A percentile compares a stretch with the other conserved stretches of the same genome.
Evolutionary conservation across 1,284 basidiomycete species (phyloP).

Genomic region (Cutaneotrichosporon cavernicola): DNA sequence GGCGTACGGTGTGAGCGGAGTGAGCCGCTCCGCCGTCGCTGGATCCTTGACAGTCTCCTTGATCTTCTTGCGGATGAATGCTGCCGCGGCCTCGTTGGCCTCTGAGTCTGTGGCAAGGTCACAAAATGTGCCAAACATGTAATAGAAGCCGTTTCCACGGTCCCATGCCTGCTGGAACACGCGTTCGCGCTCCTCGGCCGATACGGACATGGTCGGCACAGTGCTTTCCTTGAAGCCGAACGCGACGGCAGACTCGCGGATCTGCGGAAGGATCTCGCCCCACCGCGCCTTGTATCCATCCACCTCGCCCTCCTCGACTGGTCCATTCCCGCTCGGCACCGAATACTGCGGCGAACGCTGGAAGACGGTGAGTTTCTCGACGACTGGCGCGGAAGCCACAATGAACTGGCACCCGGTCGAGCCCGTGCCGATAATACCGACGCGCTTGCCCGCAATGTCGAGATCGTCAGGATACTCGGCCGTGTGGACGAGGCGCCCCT

Average conservation of each 20-base stretch:
- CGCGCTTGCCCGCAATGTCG: slow-evolving; percentile 8
- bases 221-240: slow-evolving; percentile 19
- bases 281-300: neutral
- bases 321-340: slow-evolving; percentile 17
- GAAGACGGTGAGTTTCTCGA: slow-evolving; percentile 17
- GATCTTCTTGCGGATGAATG: slow-evolving; percentile 22
- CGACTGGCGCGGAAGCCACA: slow-evolving; percentile 7
- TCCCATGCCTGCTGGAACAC: slow-evolving; percentile 18
- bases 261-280: slow-evolving; percentile 15
- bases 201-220: neutral
- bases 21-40: slow-evolving; percentile 17
- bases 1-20: slow-evolving; percentile 16
- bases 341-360: slow-evolving; percentile 23
- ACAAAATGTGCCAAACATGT: slow-evolving; percentile 23
- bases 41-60: slow-evolving; percentile 16
- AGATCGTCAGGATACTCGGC: slow-evolving; percentile 17
- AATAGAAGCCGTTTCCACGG: slow-evolving; percentile 20
- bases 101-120: slow-evolving; percentile 13
- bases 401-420: slow-evolving; percentile 20
- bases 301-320: slow-evolving; percentile 8
- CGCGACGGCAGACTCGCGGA: slow-evolving; percentile 11
- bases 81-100: slow-evolving; percentile 18
- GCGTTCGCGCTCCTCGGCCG: slow-evolving; percentile 12
- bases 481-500: slow-evolving; percentile 19
- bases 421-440: slow-evolving; percentile 16